These are phyloP conservation scores for Pyrus hybrid DNA, from an alignment of 331 rosid species.

Conservation along the genomic window DNA sequence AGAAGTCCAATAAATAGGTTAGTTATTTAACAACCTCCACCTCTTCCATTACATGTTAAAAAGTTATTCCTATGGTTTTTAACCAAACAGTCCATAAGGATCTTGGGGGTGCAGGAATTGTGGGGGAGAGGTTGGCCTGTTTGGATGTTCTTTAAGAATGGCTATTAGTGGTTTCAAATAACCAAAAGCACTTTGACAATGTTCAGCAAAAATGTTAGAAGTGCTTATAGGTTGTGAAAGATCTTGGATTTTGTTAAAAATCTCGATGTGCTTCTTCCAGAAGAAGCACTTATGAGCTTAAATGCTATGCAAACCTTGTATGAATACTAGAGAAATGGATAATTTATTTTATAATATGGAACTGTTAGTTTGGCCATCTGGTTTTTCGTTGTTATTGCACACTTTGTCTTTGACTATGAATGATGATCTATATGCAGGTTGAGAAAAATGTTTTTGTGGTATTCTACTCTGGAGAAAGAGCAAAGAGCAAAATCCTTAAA, in stretches of 20 bases:
- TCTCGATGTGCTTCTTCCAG: too few relatives aligned
- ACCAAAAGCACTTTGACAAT: too few relatives aligned
- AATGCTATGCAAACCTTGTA: not conserved
- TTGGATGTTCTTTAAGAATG: too few relatives aligned
- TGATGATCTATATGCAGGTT: constrained; percentile 36
- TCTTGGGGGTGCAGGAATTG: not conserved
- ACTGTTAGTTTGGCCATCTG: not conserved
- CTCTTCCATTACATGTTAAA: not conserved
- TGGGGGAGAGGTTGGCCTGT: not conserved
- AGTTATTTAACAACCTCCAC: not conserved
- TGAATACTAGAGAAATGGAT: not conserved
- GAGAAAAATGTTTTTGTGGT: constrained; percentile 94
- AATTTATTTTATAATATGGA: not conserved
- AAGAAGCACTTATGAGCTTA: too few relatives aligned
- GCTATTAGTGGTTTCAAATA: too few relatives aligned
- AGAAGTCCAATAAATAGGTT: not conserved
- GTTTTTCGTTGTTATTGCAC: constrained; percentile 1
- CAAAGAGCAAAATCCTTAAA: constrained; percentile 81
- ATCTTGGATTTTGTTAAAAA: too few relatives aligned
- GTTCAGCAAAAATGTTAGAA: not conserved
- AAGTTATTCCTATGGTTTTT: not conserved
- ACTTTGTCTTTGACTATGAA: constrained; percentile 11
- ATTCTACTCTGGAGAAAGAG: constrained; percentile 90
- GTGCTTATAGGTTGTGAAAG: too few relatives aligned
- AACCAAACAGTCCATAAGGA: not conserved